phyloP scores from a whole-genome alignment of 768 basidiomycete genomes.

The Leccinum obscurum region DNA sequence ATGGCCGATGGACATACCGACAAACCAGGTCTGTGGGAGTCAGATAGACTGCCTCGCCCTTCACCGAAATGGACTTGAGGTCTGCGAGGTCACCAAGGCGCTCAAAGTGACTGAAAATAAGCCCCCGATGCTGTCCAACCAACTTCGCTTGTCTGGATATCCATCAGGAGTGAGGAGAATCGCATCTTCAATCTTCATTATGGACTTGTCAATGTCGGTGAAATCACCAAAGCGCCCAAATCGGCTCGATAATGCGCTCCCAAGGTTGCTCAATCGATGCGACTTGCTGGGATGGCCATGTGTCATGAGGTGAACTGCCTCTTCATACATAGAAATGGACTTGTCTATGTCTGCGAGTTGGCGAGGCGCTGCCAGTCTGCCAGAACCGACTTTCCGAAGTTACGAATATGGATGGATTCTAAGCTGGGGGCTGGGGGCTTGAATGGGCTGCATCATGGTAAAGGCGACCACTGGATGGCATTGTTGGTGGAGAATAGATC shows the following conservation, averaged over 20 bases:
- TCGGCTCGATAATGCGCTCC: not conserved
- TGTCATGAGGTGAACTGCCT: not conserved
- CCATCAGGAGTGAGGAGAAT: not conserved
- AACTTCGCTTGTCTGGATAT: not conserved
- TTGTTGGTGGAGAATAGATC: not conserved
- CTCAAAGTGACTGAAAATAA: not conserved
- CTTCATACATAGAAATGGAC: not conserved
- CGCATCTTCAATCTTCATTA: not conserved
- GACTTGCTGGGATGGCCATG: not conserved
- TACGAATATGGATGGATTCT: no score
- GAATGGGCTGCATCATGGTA: not conserved
- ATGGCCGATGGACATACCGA: not conserved
- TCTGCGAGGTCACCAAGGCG: not conserved
- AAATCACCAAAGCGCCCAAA: not conserved
- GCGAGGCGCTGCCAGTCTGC: not conserved
- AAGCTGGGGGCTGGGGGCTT: not conserved
- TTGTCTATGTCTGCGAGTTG: not conserved
- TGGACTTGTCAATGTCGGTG: not conserved
- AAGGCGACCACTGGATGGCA: no score
- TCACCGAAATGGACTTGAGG: not conserved
- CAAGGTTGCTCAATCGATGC: not conserved
- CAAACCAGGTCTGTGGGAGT: not conserved
- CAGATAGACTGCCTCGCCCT: not conserved
- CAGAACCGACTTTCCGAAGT: not conserved
- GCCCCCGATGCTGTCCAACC: not conserved